A percentile compares a stretch with the other conserved stretches of the same genome.
These are phyloP conservation scores for Tremella yokohamensis DNA, from an alignment of 768 basidiomycete species.

Conservation along the genomic window DNA sequence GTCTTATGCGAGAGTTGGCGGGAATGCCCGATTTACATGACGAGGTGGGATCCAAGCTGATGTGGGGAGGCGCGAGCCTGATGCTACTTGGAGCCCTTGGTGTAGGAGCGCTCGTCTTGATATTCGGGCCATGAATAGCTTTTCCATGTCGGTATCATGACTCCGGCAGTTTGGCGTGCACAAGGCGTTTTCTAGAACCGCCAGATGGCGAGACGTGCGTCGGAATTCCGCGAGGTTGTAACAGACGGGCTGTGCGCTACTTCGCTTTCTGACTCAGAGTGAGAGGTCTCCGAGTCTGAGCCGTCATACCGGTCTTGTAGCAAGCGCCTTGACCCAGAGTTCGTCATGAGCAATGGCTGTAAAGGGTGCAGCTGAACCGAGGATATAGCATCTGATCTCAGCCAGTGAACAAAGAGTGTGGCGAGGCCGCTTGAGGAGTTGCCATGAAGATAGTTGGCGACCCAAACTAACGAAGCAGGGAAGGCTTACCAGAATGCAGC, in stretches of 20 bases:
- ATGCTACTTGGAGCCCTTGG: constrained; percentile 10
- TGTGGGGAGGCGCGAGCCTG: constrained; percentile 28
- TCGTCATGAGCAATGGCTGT: constrained; percentile 60
- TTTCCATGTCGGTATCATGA: neutral
- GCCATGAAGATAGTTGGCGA: too few species aligned
- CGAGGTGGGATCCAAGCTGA: constrained; percentile 34
- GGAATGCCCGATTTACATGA: constrained; percentile 33
- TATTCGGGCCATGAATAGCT: neutral
- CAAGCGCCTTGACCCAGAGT: constrained; percentile 66
- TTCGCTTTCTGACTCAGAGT: too few species aligned
- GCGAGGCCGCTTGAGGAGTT: too few species aligned
- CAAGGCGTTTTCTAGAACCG: neutral
- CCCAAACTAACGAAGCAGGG: neutral
- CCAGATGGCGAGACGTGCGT: too few species aligned
- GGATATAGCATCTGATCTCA: constrained; percentile 65
- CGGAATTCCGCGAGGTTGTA: too few species aligned
- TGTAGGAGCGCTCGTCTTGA: neutral
- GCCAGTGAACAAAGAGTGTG: too few species aligned
- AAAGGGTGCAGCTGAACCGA: constrained; percentile 71
- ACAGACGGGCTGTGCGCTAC: too few species aligned
- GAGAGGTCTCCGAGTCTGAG: neutral
- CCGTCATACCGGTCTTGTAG: neutral
- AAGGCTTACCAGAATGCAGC: constrained; percentile 58
- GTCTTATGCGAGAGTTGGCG: constrained; percentile 37
- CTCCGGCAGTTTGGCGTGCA: neutral